Evolutionary conservation across 1,139 yeast genomes (phyloP).

Genomic region (Tardiomyces blankii): DNA sequence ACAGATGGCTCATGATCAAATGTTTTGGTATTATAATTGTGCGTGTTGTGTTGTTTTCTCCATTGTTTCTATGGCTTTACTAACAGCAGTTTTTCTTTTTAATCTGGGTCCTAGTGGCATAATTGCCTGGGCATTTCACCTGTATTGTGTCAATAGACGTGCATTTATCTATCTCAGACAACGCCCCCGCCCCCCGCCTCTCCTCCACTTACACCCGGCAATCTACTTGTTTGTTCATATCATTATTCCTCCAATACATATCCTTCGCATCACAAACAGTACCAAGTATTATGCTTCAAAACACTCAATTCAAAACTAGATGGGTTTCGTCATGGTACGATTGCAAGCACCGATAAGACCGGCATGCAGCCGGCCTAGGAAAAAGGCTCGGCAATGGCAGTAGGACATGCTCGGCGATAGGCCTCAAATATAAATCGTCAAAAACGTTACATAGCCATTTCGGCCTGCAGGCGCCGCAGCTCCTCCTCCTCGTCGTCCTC

Average conservation of each 20-base stretch:
- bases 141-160: background rate
- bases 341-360: too few relatives aligned
- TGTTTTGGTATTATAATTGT: slow-evolving; percentile 63
- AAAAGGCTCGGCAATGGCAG: too few relatives aligned
- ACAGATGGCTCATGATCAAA: slow-evolving; percentile 85
- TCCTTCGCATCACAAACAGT: too few relatives aligned
- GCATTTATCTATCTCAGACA: background rate
- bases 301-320: background rate
- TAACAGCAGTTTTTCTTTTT: slow-evolving; percentile 14
- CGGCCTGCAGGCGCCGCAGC: slow-evolving; percentile 79
- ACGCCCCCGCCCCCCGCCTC: too few relatives aligned
- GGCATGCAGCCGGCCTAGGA: too few relatives aligned
- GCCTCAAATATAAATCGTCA: background rate
- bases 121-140: background rate
- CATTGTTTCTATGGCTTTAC: background rate
- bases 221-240: too few relatives aligned
- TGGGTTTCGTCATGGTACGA: too few relatives aligned
- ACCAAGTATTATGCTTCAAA: too few relatives aligned
- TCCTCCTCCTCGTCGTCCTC: slow-evolving; percentile 94
- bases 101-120: slow-evolving; percentile 22
- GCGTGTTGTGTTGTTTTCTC: background rate
- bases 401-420: too few relatives aligned
- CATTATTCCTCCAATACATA: too few relatives aligned
- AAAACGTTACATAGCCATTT: slow-evolving; percentile 65
- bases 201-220: too few relatives aligned